These are phyloP conservation scores for Exophiala calicioides DNA, from an alignment of 2,329 filamentous ascomycete species.

Conservation along the genomic window DNA sequence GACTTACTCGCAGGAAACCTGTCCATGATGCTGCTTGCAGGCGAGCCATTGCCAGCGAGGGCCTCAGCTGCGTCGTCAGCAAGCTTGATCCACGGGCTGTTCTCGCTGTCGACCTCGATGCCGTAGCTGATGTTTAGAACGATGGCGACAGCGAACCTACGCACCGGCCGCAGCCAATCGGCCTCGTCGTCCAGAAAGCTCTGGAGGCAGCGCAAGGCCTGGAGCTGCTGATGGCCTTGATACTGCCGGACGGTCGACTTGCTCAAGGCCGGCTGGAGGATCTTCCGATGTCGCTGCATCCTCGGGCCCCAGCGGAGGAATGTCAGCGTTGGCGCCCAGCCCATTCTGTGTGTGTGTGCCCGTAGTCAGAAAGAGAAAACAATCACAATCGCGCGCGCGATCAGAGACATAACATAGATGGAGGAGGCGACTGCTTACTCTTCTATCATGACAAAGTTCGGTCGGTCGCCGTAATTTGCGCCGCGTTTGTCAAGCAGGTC, in stretches of 20 bases:
- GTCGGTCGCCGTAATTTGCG: slow-evolving; percentile 40
- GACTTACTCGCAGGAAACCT: slow-evolving; percentile 47
- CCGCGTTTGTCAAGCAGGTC: slow-evolving; percentile 51
- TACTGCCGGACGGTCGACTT: slow-evolving; percentile 47
- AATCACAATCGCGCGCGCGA: too few relatives aligned
- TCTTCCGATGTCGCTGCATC: slow-evolving; percentile 46
- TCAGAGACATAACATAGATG: too few relatives aligned
- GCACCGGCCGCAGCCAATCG: too few relatives aligned
- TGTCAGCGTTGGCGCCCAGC: slow-evolving; percentile 43
- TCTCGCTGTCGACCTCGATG: slow-evolving; percentile 40
- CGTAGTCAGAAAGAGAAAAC: too few relatives aligned
- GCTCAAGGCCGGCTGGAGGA: slow-evolving; percentile 47
- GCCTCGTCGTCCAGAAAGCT: too few relatives aligned
- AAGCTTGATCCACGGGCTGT: slow-evolving; percentile 46
- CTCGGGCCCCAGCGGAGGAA: slow-evolving; percentile 52
- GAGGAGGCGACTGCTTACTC: too few relatives aligned
- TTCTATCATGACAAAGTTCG: slow-evolving; percentile 28
- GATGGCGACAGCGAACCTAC: slow-evolving; percentile 28
- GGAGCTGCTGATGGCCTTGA: slow-evolving; percentile 51
- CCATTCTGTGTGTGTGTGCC: too few relatives aligned
- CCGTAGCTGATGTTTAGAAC: slow-evolving; percentile 47
- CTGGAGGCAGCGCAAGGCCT: too few relatives aligned
- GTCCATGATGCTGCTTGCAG: slow-evolving; percentile 47
- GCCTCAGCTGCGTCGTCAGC: slow-evolving; percentile 49
- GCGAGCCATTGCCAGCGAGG: slow-evolving; percentile 38